Conservation (phyloP, 1,284 basidiomycete genomes). For the Cerrena zonata region DNA sequence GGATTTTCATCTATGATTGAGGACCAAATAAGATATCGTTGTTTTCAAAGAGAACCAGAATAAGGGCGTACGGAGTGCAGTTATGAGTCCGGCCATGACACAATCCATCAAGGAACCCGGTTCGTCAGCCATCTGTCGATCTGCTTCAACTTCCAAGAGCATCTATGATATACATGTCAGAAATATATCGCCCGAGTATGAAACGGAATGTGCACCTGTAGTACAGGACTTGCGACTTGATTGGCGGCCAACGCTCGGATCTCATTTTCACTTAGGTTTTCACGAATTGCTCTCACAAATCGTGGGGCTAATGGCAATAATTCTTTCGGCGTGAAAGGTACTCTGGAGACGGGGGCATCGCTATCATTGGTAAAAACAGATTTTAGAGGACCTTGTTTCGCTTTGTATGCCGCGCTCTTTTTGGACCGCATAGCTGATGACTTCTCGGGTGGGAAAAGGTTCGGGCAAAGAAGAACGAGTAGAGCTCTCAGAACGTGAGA, state of each 20-base stretch:
- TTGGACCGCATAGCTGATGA: constrained; percentile 57
- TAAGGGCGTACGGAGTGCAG: constrained; percentile 51
- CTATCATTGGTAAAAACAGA: constrained; percentile 50
- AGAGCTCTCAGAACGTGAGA: constrained; percentile 83
- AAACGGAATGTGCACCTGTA: constrained; percentile 50
- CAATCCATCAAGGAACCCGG: constrained; percentile 77
- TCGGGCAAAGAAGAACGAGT: constrained; percentile 67
- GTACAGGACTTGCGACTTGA: constrained; percentile 74
- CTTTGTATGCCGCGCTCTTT: constrained; percentile 72
- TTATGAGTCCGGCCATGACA: constrained; percentile 74
- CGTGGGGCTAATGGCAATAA: constrained; percentile 47
- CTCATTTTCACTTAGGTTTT: constrained; percentile 63
- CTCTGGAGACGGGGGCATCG: constrained; percentile 9
- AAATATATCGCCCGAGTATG: background rate
- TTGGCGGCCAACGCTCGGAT: constrained; percentile 77
- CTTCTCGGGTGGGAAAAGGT: constrained; percentile 35
- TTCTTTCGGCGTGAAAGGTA: constrained; percentile 37
- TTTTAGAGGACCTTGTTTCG: constrained; percentile 67
- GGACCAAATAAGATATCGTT: too few relatives aligned
- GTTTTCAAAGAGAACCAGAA: too few relatives aligned
- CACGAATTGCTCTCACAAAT: constrained; percentile 52
- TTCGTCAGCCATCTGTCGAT: constrained; percentile 51
- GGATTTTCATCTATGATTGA: constrained; percentile 31
- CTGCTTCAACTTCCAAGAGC: constrained; percentile 72
- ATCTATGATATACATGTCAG: constrained; percentile 42